These are phyloP conservation scores for Leccinum incarnatum DNA, from an alignment of 768 basidiomycete genomes.

Conservation along the genomic window DNA sequence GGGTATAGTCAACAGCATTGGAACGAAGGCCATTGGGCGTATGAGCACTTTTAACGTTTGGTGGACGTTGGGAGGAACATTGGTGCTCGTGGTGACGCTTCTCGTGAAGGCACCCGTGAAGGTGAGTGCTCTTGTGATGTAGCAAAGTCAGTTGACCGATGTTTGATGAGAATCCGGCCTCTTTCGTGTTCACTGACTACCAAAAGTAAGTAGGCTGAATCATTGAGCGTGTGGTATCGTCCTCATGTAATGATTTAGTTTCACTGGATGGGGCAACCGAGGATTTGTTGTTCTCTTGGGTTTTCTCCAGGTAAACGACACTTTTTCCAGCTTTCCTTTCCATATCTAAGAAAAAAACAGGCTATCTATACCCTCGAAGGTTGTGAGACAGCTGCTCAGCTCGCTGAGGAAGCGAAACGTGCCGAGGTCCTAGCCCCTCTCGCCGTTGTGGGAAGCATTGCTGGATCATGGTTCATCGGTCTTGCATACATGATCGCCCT, in stretches of 20 bases:
- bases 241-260: conserved; percentile 32
- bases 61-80: conserved; percentile 60
- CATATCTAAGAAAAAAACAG: conserved; percentile 19
- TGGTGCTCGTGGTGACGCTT: conserved; percentile 55
- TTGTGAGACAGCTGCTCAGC: conserved; percentile 62
- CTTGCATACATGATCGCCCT: conserved; percentile 57
- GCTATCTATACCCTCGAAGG: conserved; percentile 62
- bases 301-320: conserved; percentile 35
- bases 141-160: background rate
- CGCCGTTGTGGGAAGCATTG: conserved; percentile 54
- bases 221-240: background rate
- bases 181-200: conserved; percentile 55
- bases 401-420: conserved; percentile 56
- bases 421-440: conserved; percentile 57
- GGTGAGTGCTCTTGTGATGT: conserved; percentile 26
- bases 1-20: conserved; percentile 53
- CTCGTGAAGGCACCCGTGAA: conserved; percentile 54
- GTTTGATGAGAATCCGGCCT: conserved; percentile 43
- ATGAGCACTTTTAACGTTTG: conserved; percentile 57
- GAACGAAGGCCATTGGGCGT: conserved; percentile 54
- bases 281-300: conserved; percentile 59
- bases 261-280: conserved; percentile 52
- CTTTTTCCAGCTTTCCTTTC: background rate
- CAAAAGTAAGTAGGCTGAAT: conserved; percentile 42
- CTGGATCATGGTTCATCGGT: conserved; percentile 56